These are phyloP conservation scores for Lupinus albus DNA, from an alignment of 306 rosid genomes.

Conservation along the genomic window DNA sequence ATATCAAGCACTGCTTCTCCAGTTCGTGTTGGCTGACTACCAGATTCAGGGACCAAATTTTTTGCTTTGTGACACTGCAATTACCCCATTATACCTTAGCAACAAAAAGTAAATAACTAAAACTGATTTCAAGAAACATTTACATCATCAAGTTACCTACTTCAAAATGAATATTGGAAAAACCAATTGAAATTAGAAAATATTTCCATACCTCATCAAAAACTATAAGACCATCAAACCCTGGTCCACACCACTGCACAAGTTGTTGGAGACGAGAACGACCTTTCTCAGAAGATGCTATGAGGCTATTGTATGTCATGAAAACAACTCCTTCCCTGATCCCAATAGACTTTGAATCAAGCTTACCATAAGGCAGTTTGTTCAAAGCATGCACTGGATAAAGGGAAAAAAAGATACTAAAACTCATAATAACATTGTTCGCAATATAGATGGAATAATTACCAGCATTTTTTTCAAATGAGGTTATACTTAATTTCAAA, in stretches of 20 bases:
- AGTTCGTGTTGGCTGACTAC: slow-evolving; percentile 98
- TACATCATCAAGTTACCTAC: slow-evolving; percentile 17
- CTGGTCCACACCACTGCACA: slow-evolving; percentile 93
- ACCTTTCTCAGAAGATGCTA: slow-evolving; percentile 96
- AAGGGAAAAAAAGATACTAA: slow-evolving; percentile 29
- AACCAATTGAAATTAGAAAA: slow-evolving; percentile 37
- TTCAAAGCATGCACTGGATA: slow-evolving; percentile 96
- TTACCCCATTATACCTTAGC: slow-evolving; percentile 59
- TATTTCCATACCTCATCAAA: slow-evolving; percentile 80
- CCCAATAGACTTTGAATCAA: slow-evolving; percentile 95
- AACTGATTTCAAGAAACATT: slow-evolving; percentile 42
- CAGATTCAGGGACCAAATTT: slow-evolving; percentile 97
- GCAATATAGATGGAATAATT: slow-evolving; percentile 27
- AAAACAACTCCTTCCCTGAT: slow-evolving; percentile 92
- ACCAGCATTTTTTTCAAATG: slow-evolving; percentile 10
- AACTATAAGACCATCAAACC: slow-evolving; percentile 78
- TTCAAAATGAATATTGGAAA: slow-evolving; percentile 22
- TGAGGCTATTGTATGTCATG: slow-evolving; percentile 91
- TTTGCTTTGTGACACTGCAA: slow-evolving; percentile 99
- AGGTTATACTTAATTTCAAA: slow-evolving; percentile 20
- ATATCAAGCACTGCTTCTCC: slow-evolving; percentile 97
- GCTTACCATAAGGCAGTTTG: slow-evolving; percentile 98
- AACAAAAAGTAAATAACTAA: slow-evolving; percentile 42
- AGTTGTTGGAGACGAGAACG: slow-evolving; percentile 94
- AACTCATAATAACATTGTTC: slow-evolving; percentile 25